Conservation (phyloP, 2,329 filamentous ascomycete genomes). For the Beauveria medogensis region DNA sequence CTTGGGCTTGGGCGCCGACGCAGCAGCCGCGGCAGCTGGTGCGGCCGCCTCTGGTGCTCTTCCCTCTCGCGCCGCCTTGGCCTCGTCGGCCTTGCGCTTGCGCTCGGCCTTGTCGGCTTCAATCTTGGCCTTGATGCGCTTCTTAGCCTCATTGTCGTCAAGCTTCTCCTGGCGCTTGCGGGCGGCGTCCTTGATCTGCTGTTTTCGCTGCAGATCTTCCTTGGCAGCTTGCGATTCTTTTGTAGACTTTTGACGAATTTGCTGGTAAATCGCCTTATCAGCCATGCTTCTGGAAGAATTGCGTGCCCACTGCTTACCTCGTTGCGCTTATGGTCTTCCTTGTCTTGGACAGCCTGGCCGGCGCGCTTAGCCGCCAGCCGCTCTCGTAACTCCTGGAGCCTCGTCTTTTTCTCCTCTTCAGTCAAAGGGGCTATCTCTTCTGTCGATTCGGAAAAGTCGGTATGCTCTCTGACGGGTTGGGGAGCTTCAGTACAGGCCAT, state of each 20-base stretch:
- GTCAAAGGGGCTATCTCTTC: conserved; percentile 88
- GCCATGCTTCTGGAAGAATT: background rate
- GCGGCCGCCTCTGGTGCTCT: conserved; percentile 37
- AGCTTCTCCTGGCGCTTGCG: conserved; percentile 82
- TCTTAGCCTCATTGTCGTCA: conserved; percentile 78
- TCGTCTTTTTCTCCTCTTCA: conserved; percentile 81
- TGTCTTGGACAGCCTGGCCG: conserved; percentile 61
- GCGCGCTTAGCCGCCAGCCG: conserved; percentile 67
- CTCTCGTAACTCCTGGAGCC: conserved; percentile 64
- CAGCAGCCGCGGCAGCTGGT: conserved; percentile 34
- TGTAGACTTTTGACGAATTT: conserved; percentile 77
- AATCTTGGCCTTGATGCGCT: conserved; percentile 85
- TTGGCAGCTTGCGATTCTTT: conserved; percentile 83
- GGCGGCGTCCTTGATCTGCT: conserved; percentile 85
- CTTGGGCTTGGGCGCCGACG: conserved; percentile 50
- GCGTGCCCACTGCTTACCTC: conserved; percentile 48
- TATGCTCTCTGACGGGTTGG: conserved; percentile 54
- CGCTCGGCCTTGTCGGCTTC: conserved; percentile 90
- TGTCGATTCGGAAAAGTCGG: conserved; percentile 86
- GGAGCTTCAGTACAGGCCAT: background rate
- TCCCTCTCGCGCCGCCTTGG: conserved; percentile 83
- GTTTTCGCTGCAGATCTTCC: conserved; percentile 79
- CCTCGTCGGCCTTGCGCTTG: conserved; percentile 72
- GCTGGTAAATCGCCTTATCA: conserved; percentile 27
- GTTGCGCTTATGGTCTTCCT: conserved; percentile 75